Base-by-base conservation (phyloP, 768 basidiomycete species). In the Lentinula raphanica region DNA sequence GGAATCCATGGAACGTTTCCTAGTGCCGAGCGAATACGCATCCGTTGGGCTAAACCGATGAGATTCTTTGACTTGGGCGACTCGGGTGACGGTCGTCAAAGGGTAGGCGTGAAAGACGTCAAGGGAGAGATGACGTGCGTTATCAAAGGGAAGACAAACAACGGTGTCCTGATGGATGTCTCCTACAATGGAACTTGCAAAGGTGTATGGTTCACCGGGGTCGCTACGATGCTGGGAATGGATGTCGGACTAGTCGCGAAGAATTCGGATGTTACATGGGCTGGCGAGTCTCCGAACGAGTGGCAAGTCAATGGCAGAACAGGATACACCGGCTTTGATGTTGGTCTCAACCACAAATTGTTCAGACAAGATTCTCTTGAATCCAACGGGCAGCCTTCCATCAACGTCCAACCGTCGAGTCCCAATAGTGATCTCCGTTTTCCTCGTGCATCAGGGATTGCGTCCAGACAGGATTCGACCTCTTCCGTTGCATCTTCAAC, bases 161-260 rank as follows among this genome's bases (percentile, higher is more conserved):
- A 74, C 63, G 88, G 88, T 17, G 69, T 87, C 17, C 62, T 86
- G 32, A 79, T 91, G 77, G 76, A 79, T 40, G 69, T 92, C 15
- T 82, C 87, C 57, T 91, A 90, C 67, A 85, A 83, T 60, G 89
- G 80, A 38, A 79, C 82, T 2, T 92, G 89, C 70, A 85, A 82
- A 60, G 87, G 87, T 12, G 72, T 92, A 44, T 92, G 88, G 87
- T 91, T 85, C 65, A 85, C 89, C 39, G 91, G 90, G 2, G 90
- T 91, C 4, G 91, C 91, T 3, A 92, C 88, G 3, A 74, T 90
- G 64, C 76, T 93, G 19, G 91, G 89, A 9, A 73, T 92, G 78
- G 90, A 92, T 64, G 79, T 90, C 31, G 79, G 80, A 11, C 75
- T 93, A 12, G 84, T 86, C 60, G 78, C 82, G 8, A 86, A 85